Conservation (phyloP, 192 early-diverging fungal genomes). For the Coemansia interrupta region DNA sequence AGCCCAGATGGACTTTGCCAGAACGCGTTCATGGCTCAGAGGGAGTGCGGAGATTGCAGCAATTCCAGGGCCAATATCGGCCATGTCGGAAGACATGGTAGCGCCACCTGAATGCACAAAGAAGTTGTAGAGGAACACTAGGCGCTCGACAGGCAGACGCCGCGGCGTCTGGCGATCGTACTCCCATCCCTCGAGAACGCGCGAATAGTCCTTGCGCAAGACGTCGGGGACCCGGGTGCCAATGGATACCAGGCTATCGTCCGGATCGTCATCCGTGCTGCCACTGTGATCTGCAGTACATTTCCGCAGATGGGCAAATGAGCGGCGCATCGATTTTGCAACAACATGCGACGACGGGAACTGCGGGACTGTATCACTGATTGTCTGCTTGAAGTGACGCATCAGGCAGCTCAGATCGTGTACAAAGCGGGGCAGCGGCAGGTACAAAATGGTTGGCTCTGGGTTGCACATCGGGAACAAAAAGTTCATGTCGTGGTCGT, state of each 20-base stretch:
- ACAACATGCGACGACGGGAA: constrained; percentile 34
- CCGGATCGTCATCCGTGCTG: constrained; percentile 6
- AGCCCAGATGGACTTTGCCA: constrained; percentile 38
- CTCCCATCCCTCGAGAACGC: constrained; percentile 45
- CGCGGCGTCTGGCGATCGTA: constrained; percentile 33
- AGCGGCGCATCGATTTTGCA: constrained; percentile 37
- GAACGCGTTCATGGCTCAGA: constrained; percentile 21
- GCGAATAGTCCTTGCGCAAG: constrained; percentile 25
- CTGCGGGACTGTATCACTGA: constrained; percentile 35
- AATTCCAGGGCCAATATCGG: constrained; percentile 42
- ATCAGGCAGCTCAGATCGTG: constrained; percentile 38
- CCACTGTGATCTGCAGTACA: not conserved
- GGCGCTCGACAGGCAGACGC: constrained; percentile 32
- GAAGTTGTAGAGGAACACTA: constrained; percentile 50
- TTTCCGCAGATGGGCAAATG: constrained; percentile 33
- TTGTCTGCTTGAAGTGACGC: constrained; percentile 39
- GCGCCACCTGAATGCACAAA: constrained; percentile 10
- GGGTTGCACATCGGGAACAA: constrained; percentile 48
- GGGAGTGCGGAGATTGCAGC: constrained; percentile 35
- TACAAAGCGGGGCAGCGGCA: constrained; percentile 50
- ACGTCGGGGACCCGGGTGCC: constrained; percentile 26
- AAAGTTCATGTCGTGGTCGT: constrained; percentile 47
- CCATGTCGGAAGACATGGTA: constrained; percentile 29
- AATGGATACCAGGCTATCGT: constrained; percentile 7
- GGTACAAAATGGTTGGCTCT: constrained; percentile 43